Evolutionary conservation across 148 eudicot genomes (phyloP), one percentile per base, ranked within the genome.

Genomic region (Euryodendron excelsum): DNA sequence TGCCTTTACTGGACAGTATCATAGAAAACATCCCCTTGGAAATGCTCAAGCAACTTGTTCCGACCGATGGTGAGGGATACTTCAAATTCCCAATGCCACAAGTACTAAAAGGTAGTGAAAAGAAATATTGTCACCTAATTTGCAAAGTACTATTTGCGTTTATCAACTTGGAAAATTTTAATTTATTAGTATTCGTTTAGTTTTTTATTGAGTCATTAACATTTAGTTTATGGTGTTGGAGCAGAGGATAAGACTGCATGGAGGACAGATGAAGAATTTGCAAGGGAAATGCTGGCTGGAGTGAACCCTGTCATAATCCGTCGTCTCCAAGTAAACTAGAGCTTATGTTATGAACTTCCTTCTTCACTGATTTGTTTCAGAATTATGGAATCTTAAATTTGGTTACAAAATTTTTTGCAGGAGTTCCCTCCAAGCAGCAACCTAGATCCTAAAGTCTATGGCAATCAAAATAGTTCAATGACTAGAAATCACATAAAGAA

Each of bases 251-350:
- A 86, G 84, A 72, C 80, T 5, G 91, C 91, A 64, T 93, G 97
- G 93, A 86, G 87, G 73, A 89, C 93, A 33, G 94, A 91, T 69
- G 89, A 86, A 78, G 97, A 93, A 85, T 91, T 91, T 81, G 90
- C 84, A 15, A 85, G 94, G 83, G 97, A 93, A 84, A 85, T 91
- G 93, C 80, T 91, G 72, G 97, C 97, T 17, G 97, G 93, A 55
- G 55, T 91, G 17, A 87, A 89, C 74, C 94, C 97, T 79, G 58
- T 91, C 71, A 37, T 81, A 47, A 88, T 93, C 74, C 76, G 84
- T 10, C 84, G 89, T 64, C 90, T 93, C 52, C 82, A 87, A 80
- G 94, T 93, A 76, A 72, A 41, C 45, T 41, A 41, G 8, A 41
- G 5, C 45, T 41, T 41, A 0, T 41, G 5, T 41, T n/a, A n/a